Conservation (phyloP, 441 rosid genomes). For the Syzygium malaccense region DNA sequence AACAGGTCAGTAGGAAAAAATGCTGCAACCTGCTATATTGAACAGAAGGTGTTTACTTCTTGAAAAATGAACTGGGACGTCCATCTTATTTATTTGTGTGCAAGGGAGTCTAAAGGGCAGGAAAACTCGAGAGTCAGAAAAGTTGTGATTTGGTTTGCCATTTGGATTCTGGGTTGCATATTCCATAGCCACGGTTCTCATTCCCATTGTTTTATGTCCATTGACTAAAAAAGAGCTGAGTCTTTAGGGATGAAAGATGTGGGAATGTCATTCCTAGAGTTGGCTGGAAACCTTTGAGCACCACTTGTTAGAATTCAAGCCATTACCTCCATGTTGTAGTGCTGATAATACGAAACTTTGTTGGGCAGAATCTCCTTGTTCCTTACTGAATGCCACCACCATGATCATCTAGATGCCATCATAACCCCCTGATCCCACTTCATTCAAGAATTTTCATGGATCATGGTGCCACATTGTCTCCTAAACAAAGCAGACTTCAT, state of each 20-base stretch:
- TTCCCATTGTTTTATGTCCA: neutral
- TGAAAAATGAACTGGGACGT: neutral
- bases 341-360: neutral
- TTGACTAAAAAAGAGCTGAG: neutral
- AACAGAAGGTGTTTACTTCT: neutral
- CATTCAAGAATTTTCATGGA: neutral
- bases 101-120: neutral
- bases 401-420: neutral
- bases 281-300: neutral
- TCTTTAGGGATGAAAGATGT: neutral
- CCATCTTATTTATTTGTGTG: neutral
- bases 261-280: neutral
- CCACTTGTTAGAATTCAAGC: neutral
- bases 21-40: neutral
- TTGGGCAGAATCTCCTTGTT: neutral
- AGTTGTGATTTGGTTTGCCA: neutral
- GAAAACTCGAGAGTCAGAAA: neutral
- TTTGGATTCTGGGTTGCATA: neutral
- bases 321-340: neutral
- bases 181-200: rapidly evolving
- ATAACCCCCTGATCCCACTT: neutral
- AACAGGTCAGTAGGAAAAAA: neutral
- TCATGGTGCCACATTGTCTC: neutral
- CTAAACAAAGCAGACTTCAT: neutral
- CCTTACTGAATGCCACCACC: neutral